phyloP scores from a whole-genome alignment of 1,284 basidiomycete genomes.

The Sanghuangporus sanghuang region DNA sequence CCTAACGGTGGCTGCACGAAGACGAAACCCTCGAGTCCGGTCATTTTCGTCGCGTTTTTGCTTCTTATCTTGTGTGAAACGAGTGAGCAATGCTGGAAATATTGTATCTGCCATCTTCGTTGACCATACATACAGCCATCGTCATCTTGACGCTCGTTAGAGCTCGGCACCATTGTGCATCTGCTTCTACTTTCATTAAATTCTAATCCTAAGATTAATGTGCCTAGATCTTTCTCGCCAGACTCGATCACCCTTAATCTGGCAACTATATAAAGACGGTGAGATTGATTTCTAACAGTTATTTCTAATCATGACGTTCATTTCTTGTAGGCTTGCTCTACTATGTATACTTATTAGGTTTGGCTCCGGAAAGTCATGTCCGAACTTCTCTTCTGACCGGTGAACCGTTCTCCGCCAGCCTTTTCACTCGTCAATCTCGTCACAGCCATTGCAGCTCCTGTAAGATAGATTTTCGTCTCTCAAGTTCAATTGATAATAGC shows the following conservation, averaged over 20 bases:
- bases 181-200: background rate
- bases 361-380: constrained; percentile 15
- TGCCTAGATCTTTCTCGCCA: constrained; percentile 26
- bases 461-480: constrained; percentile 21
- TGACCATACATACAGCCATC: constrained; percentile 27
- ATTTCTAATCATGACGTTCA: background rate
- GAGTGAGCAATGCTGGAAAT: constrained; percentile 24
- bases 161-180: constrained; percentile 34
- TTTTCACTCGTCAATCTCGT: constrained; percentile 38
- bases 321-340: constrained; percentile 32
- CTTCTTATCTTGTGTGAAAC: constrained; percentile 37
- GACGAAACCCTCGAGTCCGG: constrained; percentile 24
- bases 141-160: constrained; percentile 34
- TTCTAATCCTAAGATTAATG: background rate
- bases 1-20: constrained; percentile 7
- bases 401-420: constrained; percentile 21
- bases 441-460: constrained; percentile 33
- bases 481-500: background rate
- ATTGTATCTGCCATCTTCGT: background rate
- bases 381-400: background rate
- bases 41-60: constrained; percentile 36
- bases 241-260: constrained; percentile 32
- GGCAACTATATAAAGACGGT: constrained; percentile 39
- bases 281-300: constrained; percentile 4
- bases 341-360: constrained; percentile 36